These are phyloP conservation scores for Hypoxylon cercidicola DNA, from an alignment of 495 filamentous ascomycete species.

Conservation along the genomic window DNA sequence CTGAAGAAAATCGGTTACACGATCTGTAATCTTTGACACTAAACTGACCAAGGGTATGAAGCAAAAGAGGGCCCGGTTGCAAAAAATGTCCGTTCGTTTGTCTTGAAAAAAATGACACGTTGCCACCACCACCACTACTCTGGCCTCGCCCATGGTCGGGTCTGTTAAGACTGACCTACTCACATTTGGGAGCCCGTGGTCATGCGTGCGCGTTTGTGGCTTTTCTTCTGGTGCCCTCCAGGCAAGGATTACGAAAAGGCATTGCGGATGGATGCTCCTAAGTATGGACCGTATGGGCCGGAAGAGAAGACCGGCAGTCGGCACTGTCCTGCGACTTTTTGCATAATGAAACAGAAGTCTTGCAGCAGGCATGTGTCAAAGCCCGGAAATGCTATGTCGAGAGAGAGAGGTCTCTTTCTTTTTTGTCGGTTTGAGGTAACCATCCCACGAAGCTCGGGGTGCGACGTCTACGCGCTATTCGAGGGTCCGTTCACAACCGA, in stretches of 20 bases:
- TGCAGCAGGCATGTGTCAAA: constrained; percentile 28
- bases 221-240: too few relatives aligned
- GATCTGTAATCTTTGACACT: constrained; percentile 17
- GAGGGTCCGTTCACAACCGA: constrained; percentile 31
- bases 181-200: constrained; percentile 1
- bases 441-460: constrained; percentile 29
- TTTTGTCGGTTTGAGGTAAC: constrained; percentile 13
- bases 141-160: not conserved
- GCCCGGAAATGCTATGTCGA: constrained; percentile 15
- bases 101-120: constrained; percentile 20
- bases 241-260: too few relatives aligned
- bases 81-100: constrained; percentile 16
- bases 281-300: constrained; percentile 1
- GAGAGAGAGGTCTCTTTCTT: not conserved
- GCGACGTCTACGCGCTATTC: constrained; percentile 24
- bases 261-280: not conserved
- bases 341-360: constrained; percentile 30
- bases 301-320: not conserved
- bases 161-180: constrained; percentile 3
- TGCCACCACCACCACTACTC: constrained; percentile 4
- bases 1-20: constrained; percentile 13
- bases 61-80: constrained; percentile 8
- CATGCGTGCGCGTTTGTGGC: not conserved
- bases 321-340: constrained; percentile 2
- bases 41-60: constrained; percentile 32